Evolutionary conservation across 2,329 filamentous ascomycete genomes (phyloP).

Genomic region (Fusarium nanum): DNA sequence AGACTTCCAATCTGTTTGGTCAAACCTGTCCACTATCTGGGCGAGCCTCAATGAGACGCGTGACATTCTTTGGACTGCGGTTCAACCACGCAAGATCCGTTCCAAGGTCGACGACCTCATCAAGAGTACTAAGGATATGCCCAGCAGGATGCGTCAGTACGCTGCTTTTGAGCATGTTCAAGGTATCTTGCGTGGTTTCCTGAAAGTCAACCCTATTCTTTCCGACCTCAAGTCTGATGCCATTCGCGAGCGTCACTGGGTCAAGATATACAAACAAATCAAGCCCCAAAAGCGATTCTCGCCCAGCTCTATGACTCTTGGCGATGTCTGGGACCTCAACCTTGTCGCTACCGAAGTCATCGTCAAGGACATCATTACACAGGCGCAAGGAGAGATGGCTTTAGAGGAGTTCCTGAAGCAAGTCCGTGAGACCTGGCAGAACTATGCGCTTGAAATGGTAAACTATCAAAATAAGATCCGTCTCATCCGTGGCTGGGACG

Average conservation of each 20-base stretch:
- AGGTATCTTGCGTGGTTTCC: conserved; percentile 83
- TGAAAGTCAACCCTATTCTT: conserved; percentile 91
- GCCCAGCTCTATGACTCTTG: conserved; percentile 93
- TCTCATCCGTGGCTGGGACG: conserved; percentile 97
- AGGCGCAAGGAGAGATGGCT: conserved; percentile 98
- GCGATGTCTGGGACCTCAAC: conserved; percentile 98
- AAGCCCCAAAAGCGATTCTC: conserved; percentile 95
- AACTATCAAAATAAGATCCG: conserved; percentile 98
- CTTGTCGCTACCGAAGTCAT: conserved; percentile 86
- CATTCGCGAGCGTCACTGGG: conserved; percentile 95
- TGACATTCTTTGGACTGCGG: conserved; percentile 92
- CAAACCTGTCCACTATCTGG: conserved; percentile 95
- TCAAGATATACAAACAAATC: conserved; percentile 96
- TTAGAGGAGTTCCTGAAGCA: conserved; percentile 97
- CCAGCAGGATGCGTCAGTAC: conserved; percentile 98
- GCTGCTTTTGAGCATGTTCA: conserved; percentile 99
- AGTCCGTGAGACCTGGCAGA: conserved; percentile 96
- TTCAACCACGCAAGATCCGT: conserved; percentile 93
- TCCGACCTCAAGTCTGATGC: conserved; percentile 95
- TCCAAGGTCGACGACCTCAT: conserved; percentile 90
- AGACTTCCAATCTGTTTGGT: conserved; percentile 99
- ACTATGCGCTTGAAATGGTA: conserved; percentile 92
- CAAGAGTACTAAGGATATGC: conserved; percentile 99
- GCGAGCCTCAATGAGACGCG: conserved; percentile 92
- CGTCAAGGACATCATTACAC: conserved; percentile 91